Evolutionary conservation across 129 eudicot genomes (phyloP).

Genomic region (Pseudognaphalium luteoalbum): DNA sequence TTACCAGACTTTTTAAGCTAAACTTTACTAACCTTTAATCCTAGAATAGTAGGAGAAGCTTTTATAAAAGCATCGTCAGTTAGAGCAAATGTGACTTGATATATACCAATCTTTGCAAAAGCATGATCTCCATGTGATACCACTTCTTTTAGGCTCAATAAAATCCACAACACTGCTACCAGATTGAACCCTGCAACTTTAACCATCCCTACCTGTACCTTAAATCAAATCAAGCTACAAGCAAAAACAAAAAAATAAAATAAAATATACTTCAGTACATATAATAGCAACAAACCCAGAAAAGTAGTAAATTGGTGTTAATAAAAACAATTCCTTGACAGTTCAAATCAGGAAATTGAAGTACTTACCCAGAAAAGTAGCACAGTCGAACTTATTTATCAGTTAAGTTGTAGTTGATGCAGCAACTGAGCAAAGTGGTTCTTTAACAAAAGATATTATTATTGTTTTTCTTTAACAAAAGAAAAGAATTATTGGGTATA

Average conservation of each 20-base stretch:
- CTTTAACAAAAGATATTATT: no score
- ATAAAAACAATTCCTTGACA: not conserved
- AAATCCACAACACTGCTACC: constrained; percentile 44
- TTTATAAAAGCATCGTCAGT: constrained; percentile 54
- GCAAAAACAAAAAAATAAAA: not conserved
- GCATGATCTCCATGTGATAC: constrained; percentile 65
- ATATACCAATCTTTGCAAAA: constrained; percentile 65
- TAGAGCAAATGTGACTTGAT: constrained; percentile 58
- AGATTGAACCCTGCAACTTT: constrained; percentile 40
- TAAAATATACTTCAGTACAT: not conserved
- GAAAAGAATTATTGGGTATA: constrained; percentile 20
- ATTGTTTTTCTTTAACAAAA: no score
- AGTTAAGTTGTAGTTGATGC: constrained; percentile 10
- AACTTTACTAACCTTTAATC: constrained; percentile 50
- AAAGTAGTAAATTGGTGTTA: not conserved
- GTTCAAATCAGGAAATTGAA: not conserved
- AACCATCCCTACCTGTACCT: constrained; percentile 36
- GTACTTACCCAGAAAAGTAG: constrained; percentile 20
- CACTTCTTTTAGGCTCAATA: constrained; percentile 44
- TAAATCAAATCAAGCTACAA: constrained; percentile 10
- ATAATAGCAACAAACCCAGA: not conserved
- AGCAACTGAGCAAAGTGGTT: constrained; percentile 21
- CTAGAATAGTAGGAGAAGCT: constrained; percentile 77
- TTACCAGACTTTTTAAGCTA: not conserved
- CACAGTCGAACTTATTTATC: constrained; percentile 1